Base-by-base conservation (phyloP, 177 flowering plant genomes). In the Vitis hybrid region DNA sequence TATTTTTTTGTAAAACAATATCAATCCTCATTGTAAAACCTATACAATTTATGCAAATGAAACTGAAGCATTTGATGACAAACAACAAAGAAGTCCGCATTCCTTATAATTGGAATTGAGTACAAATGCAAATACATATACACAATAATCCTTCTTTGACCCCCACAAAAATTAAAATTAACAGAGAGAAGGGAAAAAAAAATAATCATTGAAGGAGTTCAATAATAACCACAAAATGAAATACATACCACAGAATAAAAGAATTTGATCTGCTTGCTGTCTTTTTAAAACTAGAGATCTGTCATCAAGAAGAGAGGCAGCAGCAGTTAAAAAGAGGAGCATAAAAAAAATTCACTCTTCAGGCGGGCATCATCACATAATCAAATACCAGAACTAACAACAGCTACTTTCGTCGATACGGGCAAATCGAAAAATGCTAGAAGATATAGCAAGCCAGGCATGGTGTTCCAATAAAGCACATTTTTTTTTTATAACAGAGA, bases 181-280 rank as follows among this genome's bases (percentile, higher is more conserved):
- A 59, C 40, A 60, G 2, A 62, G 9, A 45, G 50, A 18, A 56
- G 55, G 21, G 66, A 59, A 50, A 17, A n/a, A 34, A 34, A 60
- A 23, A 26, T 9, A 50, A 58, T 13, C 68, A 32, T 48, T 52
- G 51, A 67, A 50, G 62, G 66, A 18, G 45, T 40, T 9, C 8
- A 7, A 40, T 40, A 7, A 40, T 40, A 40, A 5, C 45, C 45
- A 40, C 45, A 40, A 40, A 5, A 40, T 4, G 45, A 40, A 40
- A 74, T 61, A 70, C 78, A 76, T 62, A 45, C 50, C 34, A 69
- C 72, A 54, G 68, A 83, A 83, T 85, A 57, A 87, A 87, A 79
- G 87, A 87, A 85, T 87, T 78, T 71, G 49, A 64, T 54, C 69
- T 40, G 62, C 72, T 69, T 65, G 69, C 74, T 72, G 76, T 63